Conservation (phyloP, 331 rosid genomes). For the Malus hybrid region DNA sequence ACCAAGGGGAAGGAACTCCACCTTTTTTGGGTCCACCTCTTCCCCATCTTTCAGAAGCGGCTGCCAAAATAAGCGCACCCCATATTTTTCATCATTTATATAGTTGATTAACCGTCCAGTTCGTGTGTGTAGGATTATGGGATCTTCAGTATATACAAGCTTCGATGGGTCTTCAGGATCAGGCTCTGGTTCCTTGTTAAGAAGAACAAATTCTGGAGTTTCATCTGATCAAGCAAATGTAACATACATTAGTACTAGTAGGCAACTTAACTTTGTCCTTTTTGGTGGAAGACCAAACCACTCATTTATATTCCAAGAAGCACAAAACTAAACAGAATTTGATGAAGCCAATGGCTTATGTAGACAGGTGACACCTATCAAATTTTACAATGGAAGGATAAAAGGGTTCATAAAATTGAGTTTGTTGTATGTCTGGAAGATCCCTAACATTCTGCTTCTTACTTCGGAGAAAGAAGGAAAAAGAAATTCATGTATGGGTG, state of each 20-base stretch:
- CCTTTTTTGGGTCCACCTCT: constrained; percentile 68
- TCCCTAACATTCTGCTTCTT: background rate
- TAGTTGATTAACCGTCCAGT: constrained; percentile 73
- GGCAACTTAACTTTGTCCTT: background rate
- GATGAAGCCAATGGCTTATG: background rate
- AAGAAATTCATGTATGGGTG: background rate
- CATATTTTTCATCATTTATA: constrained; percentile 66
- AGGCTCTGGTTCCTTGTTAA: constrained; percentile 82
- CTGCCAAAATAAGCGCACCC: constrained; percentile 87
- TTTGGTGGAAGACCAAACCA: background rate
- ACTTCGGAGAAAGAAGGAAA: background rate
- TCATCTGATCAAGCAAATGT: constrained; percentile 47
- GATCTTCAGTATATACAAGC: constrained; percentile 60
- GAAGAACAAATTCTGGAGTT: constrained; percentile 76
- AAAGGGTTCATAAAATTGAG: background rate
- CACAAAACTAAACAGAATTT: background rate
- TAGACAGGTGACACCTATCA: background rate
- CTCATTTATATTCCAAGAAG: background rate
- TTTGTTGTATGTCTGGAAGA: background rate
- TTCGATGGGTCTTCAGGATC: constrained; percentile 87
- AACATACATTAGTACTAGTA: background rate
- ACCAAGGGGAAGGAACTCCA: constrained; percentile 65
- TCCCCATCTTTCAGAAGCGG: constrained; percentile 59
- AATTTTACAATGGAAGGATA: background rate
- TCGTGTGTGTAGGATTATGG: constrained; percentile 80